These are phyloP conservation scores for Telfairia occidentalis DNA, from an alignment of 331 rosid genomes.

Conservation along the genomic window DNA sequence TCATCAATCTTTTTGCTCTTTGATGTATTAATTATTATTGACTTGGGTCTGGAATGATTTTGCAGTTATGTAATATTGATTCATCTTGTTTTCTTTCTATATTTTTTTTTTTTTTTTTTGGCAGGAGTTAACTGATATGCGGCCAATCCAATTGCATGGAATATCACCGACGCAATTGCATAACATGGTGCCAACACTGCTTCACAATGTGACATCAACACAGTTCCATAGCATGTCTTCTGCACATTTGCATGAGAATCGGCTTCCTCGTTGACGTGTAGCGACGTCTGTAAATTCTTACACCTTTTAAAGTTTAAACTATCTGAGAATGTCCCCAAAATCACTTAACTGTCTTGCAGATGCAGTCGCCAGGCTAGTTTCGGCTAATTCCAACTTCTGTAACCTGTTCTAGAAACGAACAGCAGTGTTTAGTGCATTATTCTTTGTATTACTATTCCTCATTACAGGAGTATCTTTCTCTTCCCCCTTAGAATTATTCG, in stretches of 20 bases:
- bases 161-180: slow-evolving; percentile 51
- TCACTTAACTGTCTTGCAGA: not conserved
- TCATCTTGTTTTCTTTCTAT: slow-evolving; percentile 1
- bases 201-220: slow-evolving; percentile 37
- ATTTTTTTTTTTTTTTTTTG: slow-evolving; percentile 19
- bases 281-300: not conserved
- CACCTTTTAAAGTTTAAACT: not conserved
- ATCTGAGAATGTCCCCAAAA: not conserved
- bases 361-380: not conserved
- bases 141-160: slow-evolving; percentile 29
- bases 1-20: not conserved
- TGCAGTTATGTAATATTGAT: not conserved
- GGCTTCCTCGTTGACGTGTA: slow-evolving; percentile 38
- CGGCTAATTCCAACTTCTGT: not conserved
- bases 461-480: not conserved
- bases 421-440: not conserved
- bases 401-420: not conserved
- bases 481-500: not conserved
- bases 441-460: not conserved
- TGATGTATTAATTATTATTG: no score
- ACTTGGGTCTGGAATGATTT: not conserved
- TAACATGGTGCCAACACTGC: slow-evolving; percentile 44
- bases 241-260: slow-evolving; percentile 46
- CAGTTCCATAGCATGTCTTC: slow-evolving; percentile 37
- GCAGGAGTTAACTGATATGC: slow-evolving; percentile 38